phyloP scores from a whole-genome alignment of 768 basidiomycete genomes.

The Suillus occidentalis region DNA sequence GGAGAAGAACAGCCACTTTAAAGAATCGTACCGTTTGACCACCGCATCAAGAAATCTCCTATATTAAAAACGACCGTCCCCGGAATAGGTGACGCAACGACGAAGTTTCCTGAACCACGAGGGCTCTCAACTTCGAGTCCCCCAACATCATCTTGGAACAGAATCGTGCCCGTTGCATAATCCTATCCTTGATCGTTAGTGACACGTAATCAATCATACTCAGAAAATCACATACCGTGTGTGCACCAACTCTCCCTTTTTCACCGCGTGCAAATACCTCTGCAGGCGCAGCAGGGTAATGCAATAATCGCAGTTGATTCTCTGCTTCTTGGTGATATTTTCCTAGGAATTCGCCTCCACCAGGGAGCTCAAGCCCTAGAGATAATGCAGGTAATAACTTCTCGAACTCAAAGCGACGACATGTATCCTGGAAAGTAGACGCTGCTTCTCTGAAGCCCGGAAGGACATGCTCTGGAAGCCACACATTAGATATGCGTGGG shows the following conservation, averaged over 20 bases:
- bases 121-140: conserved; percentile 65
- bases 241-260: conserved; percentile 35
- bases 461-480: conserved; percentile 51
- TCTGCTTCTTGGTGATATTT: conserved; percentile 42
- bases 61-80: conserved; percentile 53
- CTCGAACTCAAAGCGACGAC: conserved; percentile 35
- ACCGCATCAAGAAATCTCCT: conserved; percentile 52
- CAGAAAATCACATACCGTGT: conserved; percentile 19
- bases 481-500: conserved; percentile 51
- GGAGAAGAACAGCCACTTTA: background rate
- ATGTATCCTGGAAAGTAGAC: conserved; percentile 48
- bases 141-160: conserved; percentile 61
- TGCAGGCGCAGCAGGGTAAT: conserved; percentile 45
- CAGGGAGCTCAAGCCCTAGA: conserved; percentile 41
- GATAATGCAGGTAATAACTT: conserved; percentile 49
- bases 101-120: conserved; percentile 41
- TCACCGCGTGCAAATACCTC: conserved; percentile 28
- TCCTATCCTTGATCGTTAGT: conserved; percentile 32
- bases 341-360: conserved; percentile 42
- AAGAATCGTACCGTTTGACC: conserved; percentile 29
- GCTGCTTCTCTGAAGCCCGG: conserved; percentile 56
- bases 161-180: conserved; percentile 55
- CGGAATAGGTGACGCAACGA: conserved; percentile 43
- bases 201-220: background rate
- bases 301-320: conserved; percentile 58